Base-by-base conservation (phyloP, 257 asterid species). In the Leonotis leonurus region DNA sequence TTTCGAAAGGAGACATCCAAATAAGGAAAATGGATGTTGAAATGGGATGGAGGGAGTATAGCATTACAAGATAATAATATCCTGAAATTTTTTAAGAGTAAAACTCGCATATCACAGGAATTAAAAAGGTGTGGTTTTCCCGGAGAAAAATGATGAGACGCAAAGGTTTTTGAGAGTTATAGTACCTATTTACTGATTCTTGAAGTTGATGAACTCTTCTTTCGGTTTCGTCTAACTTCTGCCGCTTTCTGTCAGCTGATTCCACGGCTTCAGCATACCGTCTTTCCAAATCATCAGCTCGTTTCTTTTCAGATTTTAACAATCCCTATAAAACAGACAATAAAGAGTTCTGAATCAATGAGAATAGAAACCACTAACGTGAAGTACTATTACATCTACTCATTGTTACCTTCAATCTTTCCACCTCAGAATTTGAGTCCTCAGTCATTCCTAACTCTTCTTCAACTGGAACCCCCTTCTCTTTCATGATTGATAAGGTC, bases 131-230 rank as follows among this genome's bases (percentile, higher is more conserved):
- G 14, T 17, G 25, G 25, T 52, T 22, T 54, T 40, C 25, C 17
- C 3, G 45, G 14, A 22, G 49, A 6, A 39, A 57, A 61, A 18
- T 13, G 18, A 22, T 2, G 36, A 32, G 70, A 60, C 32, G 40
- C 33, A 51, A 71, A 14, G 56, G 60, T 56, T 67, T 59, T 67
- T 50, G 70, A 75, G 70, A 59, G 60, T 72, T 59, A 76, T 72
- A 73, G 80, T 86, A 92, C 98, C 95, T 86, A 85, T 88, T 85
- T 76, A 92, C 68, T 33, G 97, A 86, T 77, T 92, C 98, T 80
- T 92, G 95, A 76, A 92, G 98, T 66, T 86, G 97, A 53, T 83
- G 89, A 74, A 86, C 95, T 78, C 90, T 82, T 75, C 76, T 92
- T 76, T 92, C 95, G 14, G 97, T 80, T 75, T 92, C 97, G 75